Evolutionary conservation across 805 yeast species (phyloP), one percentile per base, ranked within the genome.

Genomic region (Nakazawaea pomicola): DNA sequence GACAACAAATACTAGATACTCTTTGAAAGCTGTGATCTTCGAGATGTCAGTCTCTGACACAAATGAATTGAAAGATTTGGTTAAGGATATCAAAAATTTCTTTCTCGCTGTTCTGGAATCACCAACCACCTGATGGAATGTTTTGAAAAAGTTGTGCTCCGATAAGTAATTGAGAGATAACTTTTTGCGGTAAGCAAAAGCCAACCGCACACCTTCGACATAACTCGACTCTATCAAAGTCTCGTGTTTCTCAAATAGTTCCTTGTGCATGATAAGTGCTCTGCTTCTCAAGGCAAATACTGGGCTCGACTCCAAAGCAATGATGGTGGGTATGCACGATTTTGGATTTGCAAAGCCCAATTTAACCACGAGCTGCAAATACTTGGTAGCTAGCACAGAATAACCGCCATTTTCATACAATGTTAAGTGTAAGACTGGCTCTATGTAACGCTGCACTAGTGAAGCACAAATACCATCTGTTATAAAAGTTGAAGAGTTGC

Each of bases 311-410:
- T 80, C 79, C 27, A 88, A 61, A 0, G 91, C 91, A 42, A 86
- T 70, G 1, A 85, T 67, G 0, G 89, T 80, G 0, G 89, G 74
- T 5, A 81, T 72, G 51, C 87, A 76, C 4, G 73, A 51, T 42
- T 83, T 72, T 1, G 96, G 96, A 52, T 83, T 85, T 0, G 83
- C 82, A 57, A 76, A 82, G 0, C 95, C 95, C 40, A 78, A 67
- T 21, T 68, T 68, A 8, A 82, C 70, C 18, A 82, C 74, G 32
- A 74, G 56, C 41, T 70, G 76, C 32, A 86, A 52, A 45, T 79
- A 76, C 24, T 68, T 63, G 3, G 80, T 68, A 0, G 87, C 80
- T 1, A 68, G 55, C 21, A 64, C 57, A 1, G 86, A 74, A 34
- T 59, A 60, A 3, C 65, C 70, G 2, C 64, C 65, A 0, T 45